Conservation (phyloP, 1,139 yeast species). For the Zhuliangozyma parablackwelliae region DNA sequence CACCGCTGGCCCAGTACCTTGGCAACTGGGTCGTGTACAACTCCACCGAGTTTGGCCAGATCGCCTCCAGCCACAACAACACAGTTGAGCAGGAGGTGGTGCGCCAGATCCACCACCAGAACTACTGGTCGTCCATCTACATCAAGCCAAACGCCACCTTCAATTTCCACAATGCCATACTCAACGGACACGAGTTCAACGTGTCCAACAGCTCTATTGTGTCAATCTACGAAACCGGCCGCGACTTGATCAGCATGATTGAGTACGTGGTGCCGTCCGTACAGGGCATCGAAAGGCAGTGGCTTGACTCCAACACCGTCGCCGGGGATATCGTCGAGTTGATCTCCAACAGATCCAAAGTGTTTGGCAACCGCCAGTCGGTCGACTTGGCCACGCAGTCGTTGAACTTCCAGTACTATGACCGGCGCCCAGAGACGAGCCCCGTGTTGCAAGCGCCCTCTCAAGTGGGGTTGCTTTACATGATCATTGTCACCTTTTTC, state of each 20-base stretch:
- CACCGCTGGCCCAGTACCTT: constrained; percentile 15
- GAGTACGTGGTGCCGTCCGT: constrained; percentile 10
- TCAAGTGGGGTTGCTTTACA: constrained; percentile 70
- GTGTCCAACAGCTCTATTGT: constrained; percentile 20
- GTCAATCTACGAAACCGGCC: constrained; percentile 36
- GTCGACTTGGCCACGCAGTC: constrained; percentile 3
- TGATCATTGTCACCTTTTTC: constrained; percentile 60
- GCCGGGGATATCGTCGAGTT: constrained; percentile 1
- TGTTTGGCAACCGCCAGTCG: constrained; percentile 4
- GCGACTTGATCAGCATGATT: constrained; percentile 25
- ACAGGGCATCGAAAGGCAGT: constrained; percentile 5
- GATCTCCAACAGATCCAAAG: constrained; percentile 2
- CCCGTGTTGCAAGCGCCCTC: constrained; percentile 55
- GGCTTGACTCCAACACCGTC: constrained; percentile 7
- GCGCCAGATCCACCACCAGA: constrained; percentile 39
- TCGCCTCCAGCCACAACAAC: constrained; percentile 29
- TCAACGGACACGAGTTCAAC: constrained; percentile 20
- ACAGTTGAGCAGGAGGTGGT: constrained; percentile 27
- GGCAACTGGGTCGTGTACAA: constrained; percentile 43
- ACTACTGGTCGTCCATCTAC: constrained; percentile 40
- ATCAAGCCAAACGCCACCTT: constrained; percentile 35
- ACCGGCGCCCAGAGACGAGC: constrained; percentile 22
- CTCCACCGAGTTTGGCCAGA: constrained; percentile 22
- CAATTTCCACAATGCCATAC: constrained; percentile 22
- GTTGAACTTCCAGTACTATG: constrained; percentile 4